Percentiles rank a stretch among this genome's conserved stretches.
Evolutionary conservation across 2,329 filamentous ascomycete genomes (phyloP).

Genomic region (Ceratocystis harringtonii): DNA sequence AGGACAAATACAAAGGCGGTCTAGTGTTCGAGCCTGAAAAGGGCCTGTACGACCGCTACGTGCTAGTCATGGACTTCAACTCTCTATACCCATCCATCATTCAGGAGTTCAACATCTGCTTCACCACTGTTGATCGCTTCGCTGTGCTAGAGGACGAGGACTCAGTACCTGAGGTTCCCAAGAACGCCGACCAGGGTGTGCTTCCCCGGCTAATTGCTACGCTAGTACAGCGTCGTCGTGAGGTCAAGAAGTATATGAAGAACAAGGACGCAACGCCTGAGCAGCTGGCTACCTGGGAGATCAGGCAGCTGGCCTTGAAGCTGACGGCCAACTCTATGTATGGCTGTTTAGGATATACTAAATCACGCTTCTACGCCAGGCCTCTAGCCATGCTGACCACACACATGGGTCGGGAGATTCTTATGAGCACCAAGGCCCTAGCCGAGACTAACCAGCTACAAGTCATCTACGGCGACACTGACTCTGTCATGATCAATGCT

Average conservation of each 20-base stretch:
- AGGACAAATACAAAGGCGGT: slow-evolving; percentile 98
- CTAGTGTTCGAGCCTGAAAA: slow-evolving; percentile 97
- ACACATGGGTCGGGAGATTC: slow-evolving; percentile 93
- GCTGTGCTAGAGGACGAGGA: slow-evolving; percentile 57
- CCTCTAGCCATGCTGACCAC: slow-evolving; percentile 92
- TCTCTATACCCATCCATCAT: slow-evolving; percentile 97
- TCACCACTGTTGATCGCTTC: slow-evolving; percentile 81
- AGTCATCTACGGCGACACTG: slow-evolving; percentile 97
- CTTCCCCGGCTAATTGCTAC: slow-evolving; percentile 83
- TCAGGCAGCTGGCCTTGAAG: slow-evolving; percentile 92
- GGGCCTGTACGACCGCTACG: slow-evolving; percentile 93
- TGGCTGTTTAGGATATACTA: slow-evolving; percentile 90
- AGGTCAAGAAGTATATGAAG: slow-evolving; percentile 97
- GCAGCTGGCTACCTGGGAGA: slow-evolving; percentile 88
- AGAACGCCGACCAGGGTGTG: slow-evolving; percentile 64
- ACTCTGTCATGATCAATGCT: slow-evolving; percentile 99
- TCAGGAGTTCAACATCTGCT: slow-evolving; percentile 98
- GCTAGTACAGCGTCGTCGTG: slow-evolving; percentile 71
- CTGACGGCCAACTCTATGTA: slow-evolving; percentile 99
- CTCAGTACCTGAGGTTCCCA: slow-evolving; percentile 72
- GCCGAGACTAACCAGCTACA: slow-evolving; percentile 81
- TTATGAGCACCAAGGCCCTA: slow-evolving; percentile 87
- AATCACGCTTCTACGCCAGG: slow-evolving; percentile 91
- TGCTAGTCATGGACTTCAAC: slow-evolving; percentile 99
- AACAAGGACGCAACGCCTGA: slow-evolving; percentile 73